Percentiles rank a stretch among this genome's conserved stretches.
Evolutionary conservation across 2,329 filamentous ascomycete species (phyloP).

Genomic region (Apiospora arundinis): DNA sequence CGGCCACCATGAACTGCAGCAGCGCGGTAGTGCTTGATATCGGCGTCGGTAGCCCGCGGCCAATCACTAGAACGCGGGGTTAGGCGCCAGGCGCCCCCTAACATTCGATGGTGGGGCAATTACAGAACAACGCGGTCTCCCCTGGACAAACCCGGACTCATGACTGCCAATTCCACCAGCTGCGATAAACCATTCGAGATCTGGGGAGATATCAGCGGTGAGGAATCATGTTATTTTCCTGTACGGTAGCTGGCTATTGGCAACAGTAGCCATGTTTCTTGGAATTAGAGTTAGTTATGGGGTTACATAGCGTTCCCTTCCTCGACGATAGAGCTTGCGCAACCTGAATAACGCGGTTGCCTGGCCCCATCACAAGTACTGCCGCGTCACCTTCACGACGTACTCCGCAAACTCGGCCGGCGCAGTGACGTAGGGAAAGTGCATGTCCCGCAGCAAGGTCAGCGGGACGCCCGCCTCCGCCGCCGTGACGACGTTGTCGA

Average conservation of each 20-base stretch:
- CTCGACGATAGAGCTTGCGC: too few relatives aligned
- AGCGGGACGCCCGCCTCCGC: neutral
- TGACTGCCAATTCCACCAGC: neutral
- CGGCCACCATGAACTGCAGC: neutral
- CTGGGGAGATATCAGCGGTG: neutral
- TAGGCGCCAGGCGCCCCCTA: neutral
- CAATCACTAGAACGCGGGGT: neutral
- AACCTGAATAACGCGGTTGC: neutral
- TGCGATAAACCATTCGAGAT: neutral
- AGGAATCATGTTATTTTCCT: neutral
- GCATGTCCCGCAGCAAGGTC: neutral
- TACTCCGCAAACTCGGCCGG: neutral
- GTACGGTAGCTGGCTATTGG: neutral
- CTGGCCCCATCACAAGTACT: neutral
- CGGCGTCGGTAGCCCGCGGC: neutral
- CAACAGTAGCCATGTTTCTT: neutral
- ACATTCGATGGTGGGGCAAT: constrained; percentile 10
- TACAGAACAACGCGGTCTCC: neutral
- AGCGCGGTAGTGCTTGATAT: neutral
- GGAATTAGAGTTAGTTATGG: neutral
- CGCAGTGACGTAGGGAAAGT: neutral
- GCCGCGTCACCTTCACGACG: neutral
- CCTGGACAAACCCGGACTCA: neutral
- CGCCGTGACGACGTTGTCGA: neutral
- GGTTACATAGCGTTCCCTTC: too few relatives aligned